Conservation (phyloP, 108 stramenopile genomes). For the Poteriospumella lacustris region DNA sequence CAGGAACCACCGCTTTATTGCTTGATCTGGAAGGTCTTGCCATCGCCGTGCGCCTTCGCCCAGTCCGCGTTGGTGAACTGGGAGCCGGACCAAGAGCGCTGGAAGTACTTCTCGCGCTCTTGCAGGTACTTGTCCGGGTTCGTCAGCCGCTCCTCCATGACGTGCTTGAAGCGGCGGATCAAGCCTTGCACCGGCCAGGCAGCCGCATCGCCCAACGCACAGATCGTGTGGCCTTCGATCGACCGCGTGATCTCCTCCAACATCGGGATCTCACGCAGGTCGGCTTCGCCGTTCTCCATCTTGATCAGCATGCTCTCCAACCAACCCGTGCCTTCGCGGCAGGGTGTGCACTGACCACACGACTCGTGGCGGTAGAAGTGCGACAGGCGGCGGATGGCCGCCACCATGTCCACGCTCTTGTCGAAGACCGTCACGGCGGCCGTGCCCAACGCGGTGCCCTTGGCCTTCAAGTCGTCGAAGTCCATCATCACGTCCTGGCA, state of each 20-base stretch:
- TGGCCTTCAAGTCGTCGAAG: slow-evolving; percentile 87
- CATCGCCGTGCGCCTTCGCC: slow-evolving; percentile 77
- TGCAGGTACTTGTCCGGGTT: slow-evolving; percentile 64
- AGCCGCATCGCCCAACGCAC: slow-evolving; percentile 99
- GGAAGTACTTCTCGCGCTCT: slow-evolving; percentile 85
- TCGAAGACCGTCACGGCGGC: slow-evolving; percentile 99
- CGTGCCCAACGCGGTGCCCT: slow-evolving; percentile 90
- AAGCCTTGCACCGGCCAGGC: slow-evolving; percentile 99
- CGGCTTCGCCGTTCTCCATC: slow-evolving; percentile 80
- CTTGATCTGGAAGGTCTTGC: slow-evolving; percentile 70
- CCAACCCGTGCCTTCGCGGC: slow-evolving; percentile 90
- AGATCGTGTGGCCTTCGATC: slow-evolving; percentile 99
- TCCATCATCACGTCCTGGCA: slow-evolving; percentile 98
- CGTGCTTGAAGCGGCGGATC: slow-evolving; percentile 88
- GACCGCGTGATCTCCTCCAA: slow-evolving; percentile 97
- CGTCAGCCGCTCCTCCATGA: slow-evolving; percentile 92
- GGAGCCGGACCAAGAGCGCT: slow-evolving; percentile 88
- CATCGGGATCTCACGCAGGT: slow-evolving; percentile 98
- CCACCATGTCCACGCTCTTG: slow-evolving; percentile 96
- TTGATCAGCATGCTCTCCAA: slow-evolving; percentile 69
- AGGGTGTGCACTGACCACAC: slow-evolving; percentile 99
- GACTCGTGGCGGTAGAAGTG: slow-evolving; percentile 99
- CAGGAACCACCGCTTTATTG: too few relatives aligned
- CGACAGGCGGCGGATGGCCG: slow-evolving; percentile 93
- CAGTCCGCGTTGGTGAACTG: slow-evolving; percentile 79